Percentiles rank a stretch among this genome's conserved stretches.
Conservation (phyloP, 202 grass and related monocot genomes). For the Digitaria exilis region DNA sequence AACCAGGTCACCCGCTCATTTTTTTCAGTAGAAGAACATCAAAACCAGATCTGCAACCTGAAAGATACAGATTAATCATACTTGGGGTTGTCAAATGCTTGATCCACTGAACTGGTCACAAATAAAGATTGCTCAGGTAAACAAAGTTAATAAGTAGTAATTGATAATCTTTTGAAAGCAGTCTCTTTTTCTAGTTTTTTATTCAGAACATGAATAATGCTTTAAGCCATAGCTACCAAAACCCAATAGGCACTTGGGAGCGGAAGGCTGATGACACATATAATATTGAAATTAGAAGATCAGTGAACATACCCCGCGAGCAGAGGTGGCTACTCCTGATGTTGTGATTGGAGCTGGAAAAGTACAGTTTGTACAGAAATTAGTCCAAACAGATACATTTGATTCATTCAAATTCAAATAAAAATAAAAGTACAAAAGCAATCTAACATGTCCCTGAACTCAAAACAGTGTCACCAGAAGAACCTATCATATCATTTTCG, state of each 20-base stretch:
- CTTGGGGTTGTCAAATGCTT: slow-evolving; percentile 11
- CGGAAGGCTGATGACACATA: not conserved
- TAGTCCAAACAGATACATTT: not conserved
- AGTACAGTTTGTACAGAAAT: not conserved
- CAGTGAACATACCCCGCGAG: not conserved
- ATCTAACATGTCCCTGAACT: too few relatives aligned
- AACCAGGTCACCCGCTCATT: slow-evolving; percentile 4
- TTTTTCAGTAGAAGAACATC: not conserved
- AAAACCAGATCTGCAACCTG: slow-evolving; percentile 5
- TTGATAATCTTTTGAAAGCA: slow-evolving; percentile 12
- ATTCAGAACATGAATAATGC: slow-evolving; percentile 1
- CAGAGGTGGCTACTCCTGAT: not conserved
- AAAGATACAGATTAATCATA: slow-evolving; percentile 5
- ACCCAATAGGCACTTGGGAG: not conserved
- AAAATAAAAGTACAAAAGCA: not conserved
- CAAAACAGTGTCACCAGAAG: not conserved
- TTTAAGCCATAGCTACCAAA: slow-evolving; percentile 6
- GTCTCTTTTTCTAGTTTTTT: slow-evolving; percentile 7
- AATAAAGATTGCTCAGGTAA: slow-evolving; percentile 8
- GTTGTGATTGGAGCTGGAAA: not conserved
- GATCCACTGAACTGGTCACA: not conserved
- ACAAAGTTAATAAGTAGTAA: slow-evolving; percentile 7
- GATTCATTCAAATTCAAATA: not conserved
- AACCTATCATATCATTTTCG: not conserved
- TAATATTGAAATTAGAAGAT: not conserved